Conservation (phyloP, 768 basidiomycete species). For the Leccinellum albellum region DNA sequence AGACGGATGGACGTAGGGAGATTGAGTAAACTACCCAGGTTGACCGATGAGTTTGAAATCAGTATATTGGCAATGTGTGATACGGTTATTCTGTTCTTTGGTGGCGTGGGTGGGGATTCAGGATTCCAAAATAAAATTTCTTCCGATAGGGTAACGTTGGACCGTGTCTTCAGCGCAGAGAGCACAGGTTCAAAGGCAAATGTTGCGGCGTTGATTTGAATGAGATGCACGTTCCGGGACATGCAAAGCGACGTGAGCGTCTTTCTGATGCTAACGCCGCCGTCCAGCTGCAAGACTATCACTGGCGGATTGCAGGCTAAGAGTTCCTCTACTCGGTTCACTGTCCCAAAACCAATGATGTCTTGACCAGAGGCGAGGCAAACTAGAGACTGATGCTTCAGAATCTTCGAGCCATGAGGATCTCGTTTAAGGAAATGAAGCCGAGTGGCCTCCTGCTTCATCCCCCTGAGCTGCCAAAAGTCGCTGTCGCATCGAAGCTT, state of each 20-base stretch:
- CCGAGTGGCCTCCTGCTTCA: slow-evolving; percentile 28
- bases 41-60: slow-evolving; percentile 28
- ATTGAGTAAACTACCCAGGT: slow-evolving; percentile 38
- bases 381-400: slow-evolving; percentile 52
- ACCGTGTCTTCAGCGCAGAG: slow-evolving; percentile 40
- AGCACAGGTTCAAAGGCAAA: slow-evolving; percentile 65
- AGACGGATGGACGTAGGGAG: slow-evolving; percentile 39
- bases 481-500: slow-evolving; percentile 34
- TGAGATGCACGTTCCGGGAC: slow-evolving; percentile 35
- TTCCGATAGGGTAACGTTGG: slow-evolving; percentile 39
- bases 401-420: slow-evolving; percentile 29
- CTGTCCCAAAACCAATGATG: slow-evolving; percentile 53
- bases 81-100: neutral
- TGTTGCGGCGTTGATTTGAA: slow-evolving; percentile 56
- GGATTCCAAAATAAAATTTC: slow-evolving; percentile 55
- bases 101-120: slow-evolving; percentile 1
- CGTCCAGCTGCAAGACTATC: slow-evolving; percentile 53
- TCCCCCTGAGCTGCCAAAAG: slow-evolving; percentile 33
- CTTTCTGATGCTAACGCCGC: slow-evolving; percentile 33
- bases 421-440: slow-evolving; percentile 34
- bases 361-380: slow-evolving; percentile 48
- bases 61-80: slow-evolving; percentile 25
- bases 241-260: slow-evolving; percentile 38
- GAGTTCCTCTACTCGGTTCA: slow-evolving; percentile 53
- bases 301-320: slow-evolving; percentile 45